phyloP scores from a whole-genome alignment of 2,329 filamentous ascomycete genomes.

The Venturia asperata region DNA sequence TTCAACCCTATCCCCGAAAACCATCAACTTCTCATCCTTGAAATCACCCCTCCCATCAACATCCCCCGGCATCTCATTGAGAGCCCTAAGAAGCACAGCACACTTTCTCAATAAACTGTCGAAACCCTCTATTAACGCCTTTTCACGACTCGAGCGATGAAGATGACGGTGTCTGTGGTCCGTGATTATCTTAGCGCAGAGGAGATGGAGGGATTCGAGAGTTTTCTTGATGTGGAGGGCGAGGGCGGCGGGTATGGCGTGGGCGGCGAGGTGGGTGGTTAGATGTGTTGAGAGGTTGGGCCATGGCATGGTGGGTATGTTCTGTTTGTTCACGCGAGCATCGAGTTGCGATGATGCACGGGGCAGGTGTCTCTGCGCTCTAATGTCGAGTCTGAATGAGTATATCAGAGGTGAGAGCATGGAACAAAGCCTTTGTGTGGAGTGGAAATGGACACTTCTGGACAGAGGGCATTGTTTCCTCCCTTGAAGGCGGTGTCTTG shows the following conservation, averaged over 20 bases:
- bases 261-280: neutral
- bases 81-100: neutral
- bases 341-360: no score
- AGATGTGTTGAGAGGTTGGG: neutral
- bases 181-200: neutral
- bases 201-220: neutral
- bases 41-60: neutral
- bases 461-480: no score
- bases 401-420: no score
- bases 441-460: no score
- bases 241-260: neutral
- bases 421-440: no score
- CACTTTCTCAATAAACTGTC: neutral
- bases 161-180: neutral
- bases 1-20: neutral
- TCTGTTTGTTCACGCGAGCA: neutral
- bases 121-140: neutral
- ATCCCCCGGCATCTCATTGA: constrained; percentile 1
- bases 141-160: neutral
- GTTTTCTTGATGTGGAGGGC: neutral
- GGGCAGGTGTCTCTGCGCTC: no score
- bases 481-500: no score
- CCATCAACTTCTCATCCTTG: neutral
- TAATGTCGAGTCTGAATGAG: no score
- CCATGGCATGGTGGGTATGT: neutral